A percentile compares a stretch with the other conserved stretches of the same genome.
Evolutionary conservation across 257 asterid genomes (phyloP).

Genomic region (Solanum bulbocastanum): DNA sequence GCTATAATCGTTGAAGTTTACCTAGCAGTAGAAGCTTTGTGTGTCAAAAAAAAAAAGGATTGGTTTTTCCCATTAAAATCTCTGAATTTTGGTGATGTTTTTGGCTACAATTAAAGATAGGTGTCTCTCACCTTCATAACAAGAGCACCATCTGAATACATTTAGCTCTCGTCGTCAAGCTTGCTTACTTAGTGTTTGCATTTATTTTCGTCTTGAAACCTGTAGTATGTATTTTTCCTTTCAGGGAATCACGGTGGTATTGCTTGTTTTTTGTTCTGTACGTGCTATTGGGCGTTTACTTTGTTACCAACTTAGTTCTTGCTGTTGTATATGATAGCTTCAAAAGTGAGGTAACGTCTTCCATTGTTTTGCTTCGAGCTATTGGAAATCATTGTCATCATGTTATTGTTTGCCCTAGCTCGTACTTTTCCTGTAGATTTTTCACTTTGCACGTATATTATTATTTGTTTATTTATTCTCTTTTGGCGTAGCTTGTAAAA

Average conservation of each 20-base stretch:
- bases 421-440: background rate
- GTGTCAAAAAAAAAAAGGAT: background rate
- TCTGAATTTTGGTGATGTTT: background rate
- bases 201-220: slow-evolving; percentile 1
- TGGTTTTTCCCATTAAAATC: background rate
- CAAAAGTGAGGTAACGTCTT: slow-evolving; percentile 64
- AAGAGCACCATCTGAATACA: background rate
- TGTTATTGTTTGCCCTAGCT: background rate
- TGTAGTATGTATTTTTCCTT: slow-evolving; percentile 9
- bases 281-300: slow-evolving; percentile 92
- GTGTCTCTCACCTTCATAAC: background rate
- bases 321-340: slow-evolving; percentile 99
- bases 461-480: background rate
- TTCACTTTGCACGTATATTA: background rate
- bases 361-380: background rate
- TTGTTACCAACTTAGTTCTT: slow-evolving; percentile 95
- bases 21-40: background rate
- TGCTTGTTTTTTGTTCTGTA: slow-evolving; percentile 76
- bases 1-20: background rate
- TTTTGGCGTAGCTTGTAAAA: slow-evolving; percentile 61
- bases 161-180: background rate
- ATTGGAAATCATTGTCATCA: background rate
- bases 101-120: background rate
- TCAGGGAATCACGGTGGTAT: slow-evolving; percentile 88
- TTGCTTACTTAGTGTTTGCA: background rate